Base-by-base conservation (phyloP, 805 yeast genomes). In the Monosporozyma solicola region DNA sequence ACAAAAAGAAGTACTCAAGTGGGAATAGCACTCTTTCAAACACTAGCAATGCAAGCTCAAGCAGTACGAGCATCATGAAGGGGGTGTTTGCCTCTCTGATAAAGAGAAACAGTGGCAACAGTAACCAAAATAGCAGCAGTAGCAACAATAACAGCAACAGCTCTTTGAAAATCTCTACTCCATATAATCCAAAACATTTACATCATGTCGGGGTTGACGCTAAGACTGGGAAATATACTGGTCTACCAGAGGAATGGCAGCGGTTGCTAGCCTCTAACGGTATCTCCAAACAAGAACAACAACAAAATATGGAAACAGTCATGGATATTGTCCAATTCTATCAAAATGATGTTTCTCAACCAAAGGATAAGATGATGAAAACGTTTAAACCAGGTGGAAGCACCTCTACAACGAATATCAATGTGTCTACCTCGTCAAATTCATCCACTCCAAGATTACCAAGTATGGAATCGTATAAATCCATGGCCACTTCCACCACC, bases 231-330 rank as follows among this genome's bases (percentile, higher is more conserved):
- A 85, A 87, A 46, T 92, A 85, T 66, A 88, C 94, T 0, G 98
- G 97, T 2, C 73, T 94, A 45, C 99, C 99, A 0, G 84, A 80
- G 31, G 95, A 89, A 62, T 94, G 99, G 99, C 89, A 89, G 57
- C 79, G 80, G 56, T 74, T 91, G 37, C 75, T 94, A 51, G 78
- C 84, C 11, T 87, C 94, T 1, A 85, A 90, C 61, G 97, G 97
- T 51, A 90, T 94, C 54, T 82, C 96, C 5, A 82, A 80, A 57
- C 85, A 80, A 57, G 99, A 94, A 62, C 96, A 89, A 71, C 84
- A 84, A 64, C 87, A 85, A 56, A 88, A 94, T 68, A 97, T 97
- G 1, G 91, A 88, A 67, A 97, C 96, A 1, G 96, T 94, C 5
- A 85, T 85, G 77, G 95, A 89, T 62, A 90, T 87, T 55, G 89